Base-by-base conservation (phyloP, 148 eudicot species). In the Amaranthus hypochondriacus region DNA sequence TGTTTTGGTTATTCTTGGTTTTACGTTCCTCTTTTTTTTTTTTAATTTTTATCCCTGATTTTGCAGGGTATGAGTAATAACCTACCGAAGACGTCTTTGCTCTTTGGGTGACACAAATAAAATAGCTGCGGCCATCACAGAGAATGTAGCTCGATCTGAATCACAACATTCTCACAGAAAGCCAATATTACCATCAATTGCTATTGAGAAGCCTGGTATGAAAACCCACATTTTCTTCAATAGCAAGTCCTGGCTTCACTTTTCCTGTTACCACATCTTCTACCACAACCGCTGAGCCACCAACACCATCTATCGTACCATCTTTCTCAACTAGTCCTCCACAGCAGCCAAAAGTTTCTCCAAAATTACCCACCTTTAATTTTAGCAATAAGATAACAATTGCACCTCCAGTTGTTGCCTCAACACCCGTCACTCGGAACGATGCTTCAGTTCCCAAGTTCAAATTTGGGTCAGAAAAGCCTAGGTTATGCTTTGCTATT, bases 251-350 rank as follows among this genome's bases (percentile, higher is more conserved):
- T 54, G 90, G 90, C 11, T 96, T 92, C 79, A 86, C 88, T 47
- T 89, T 96, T 68, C 94, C 90, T 6, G 80, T 86, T 53, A 78
- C 88, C 49, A 78, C 85, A 67, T 71, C 87, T 73, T 79, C 89
- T 12, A 76, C 82, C 69, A 63, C 79, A n/a, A 67, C 78, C 54
- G 78, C 86, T 46, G 99, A 92, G 78, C 97, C 90, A 48, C 97
- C 96, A 39, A 92, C 97, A 3, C 97, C 96, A 66, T 87, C 99
- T 55, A 78, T 95, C 63, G 72, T 87, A 83, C 97, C 92, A 42
- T 82, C 87, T 69, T 83, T 71, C 64, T 70, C 77, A 15, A 48
- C 90, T 43, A 78, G 75, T 54, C 53, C 77, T 68, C 73, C 78
- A 42, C 64, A 84, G 59, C 88, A 78, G 64, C 69, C 78, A 4